A percentile compares a stretch with the other conserved stretches of the same genome.
phyloP scores from a whole-genome alignment of 1,284 basidiomycete genomes.

The Microbotryum silenes-acaulis region DNA sequence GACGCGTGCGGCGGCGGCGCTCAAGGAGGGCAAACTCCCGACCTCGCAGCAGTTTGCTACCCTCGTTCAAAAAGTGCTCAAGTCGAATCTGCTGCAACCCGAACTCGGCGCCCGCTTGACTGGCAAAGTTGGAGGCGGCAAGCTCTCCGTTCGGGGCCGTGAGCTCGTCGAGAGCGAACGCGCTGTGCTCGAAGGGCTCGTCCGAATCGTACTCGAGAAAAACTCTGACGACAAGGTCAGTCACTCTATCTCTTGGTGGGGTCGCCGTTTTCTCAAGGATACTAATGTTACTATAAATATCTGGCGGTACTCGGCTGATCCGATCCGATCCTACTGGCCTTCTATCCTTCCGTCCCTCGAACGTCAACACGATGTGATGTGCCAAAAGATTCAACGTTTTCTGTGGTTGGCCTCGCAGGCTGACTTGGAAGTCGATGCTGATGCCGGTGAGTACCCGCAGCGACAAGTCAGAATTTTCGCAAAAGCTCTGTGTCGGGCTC shows the following conservation, averaged over 20 bases:
- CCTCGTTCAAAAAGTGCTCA: slow-evolving; percentile 38
- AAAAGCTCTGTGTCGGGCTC: no score
- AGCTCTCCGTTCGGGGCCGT: slow-evolving; percentile 39
- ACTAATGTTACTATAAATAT: no score
- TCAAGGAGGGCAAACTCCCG: slow-evolving; percentile 42
- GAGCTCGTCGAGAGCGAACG: slow-evolving; percentile 39
- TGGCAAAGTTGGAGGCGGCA: slow-evolving; percentile 31
- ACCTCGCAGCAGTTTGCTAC: slow-evolving; percentile 40
- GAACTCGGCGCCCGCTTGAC: slow-evolving; percentile 32
- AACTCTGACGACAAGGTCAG: slow-evolving; percentile 39
- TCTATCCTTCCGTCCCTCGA: neutral
- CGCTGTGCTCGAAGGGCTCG: slow-evolving; percentile 38
- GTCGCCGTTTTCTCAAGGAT: neutral
- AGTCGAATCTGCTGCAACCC: slow-evolving; percentile 40
- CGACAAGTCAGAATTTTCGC: neutral
- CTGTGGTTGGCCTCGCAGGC: slow-evolving; percentile 37
- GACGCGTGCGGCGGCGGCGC: slow-evolving; percentile 36
- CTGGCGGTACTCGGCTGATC: neutral
- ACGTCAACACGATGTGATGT: no score
- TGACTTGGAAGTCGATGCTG: slow-evolving; percentile 31
- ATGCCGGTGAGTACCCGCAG: neutral
- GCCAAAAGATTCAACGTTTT: slow-evolving; percentile 36
- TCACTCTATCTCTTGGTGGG: neutral
- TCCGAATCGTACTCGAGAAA: slow-evolving; percentile 42
- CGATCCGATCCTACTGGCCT: neutral